Evolutionary conservation across 306 rosid species (phyloP), one percentile per base, ranked within the genome.

Genomic region (Cucumis melo): DNA sequence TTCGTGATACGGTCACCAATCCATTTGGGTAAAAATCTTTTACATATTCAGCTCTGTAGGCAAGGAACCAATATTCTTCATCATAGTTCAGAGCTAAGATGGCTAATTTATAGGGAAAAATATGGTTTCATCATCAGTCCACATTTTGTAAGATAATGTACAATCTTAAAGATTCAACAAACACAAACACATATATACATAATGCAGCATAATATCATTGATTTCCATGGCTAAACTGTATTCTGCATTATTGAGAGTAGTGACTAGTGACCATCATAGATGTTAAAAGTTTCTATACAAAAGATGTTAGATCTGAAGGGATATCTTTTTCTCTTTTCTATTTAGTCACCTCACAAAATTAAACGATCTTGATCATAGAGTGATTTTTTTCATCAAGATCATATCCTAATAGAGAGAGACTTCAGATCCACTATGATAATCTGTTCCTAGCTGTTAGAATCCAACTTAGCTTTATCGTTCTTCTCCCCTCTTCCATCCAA

Each of bases 1-100:
- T 87, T 68, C 87, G 82, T 5, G 82, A 87, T 81, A 78, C 94
- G 79, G 85, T 89, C 63, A 42, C 77, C 27, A 66, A 82, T 38
- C 78, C 48, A 5, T 56, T 57, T 46, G 66, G n/a, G 27, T 73
- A 27, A 51, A 53, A 19, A 24, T 15, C 77, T 48, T 71, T 71
- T 24, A 23, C 41, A 8, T 24, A 15, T 51, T 73, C 61, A 29
- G 20, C 77, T 51, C 77, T 29, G 29, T 29, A 50, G 48, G 57
- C 41, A 73, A 53, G 59, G 60, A 46, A 23, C 23, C 34, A 15
- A 72, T 50, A 16, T 51, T 70, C 21, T 21, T 70, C 39, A 46
- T 46, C 75, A 48, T 48, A 71, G 58, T 27, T 71, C 76, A 71
- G 77, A 29, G 74, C 56, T 73, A 73, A 73, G 60, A 73, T 73